Base-by-base conservation (phyloP, 495 filamentous ascomycete species). In the Penicillium samsonianum region DNA sequence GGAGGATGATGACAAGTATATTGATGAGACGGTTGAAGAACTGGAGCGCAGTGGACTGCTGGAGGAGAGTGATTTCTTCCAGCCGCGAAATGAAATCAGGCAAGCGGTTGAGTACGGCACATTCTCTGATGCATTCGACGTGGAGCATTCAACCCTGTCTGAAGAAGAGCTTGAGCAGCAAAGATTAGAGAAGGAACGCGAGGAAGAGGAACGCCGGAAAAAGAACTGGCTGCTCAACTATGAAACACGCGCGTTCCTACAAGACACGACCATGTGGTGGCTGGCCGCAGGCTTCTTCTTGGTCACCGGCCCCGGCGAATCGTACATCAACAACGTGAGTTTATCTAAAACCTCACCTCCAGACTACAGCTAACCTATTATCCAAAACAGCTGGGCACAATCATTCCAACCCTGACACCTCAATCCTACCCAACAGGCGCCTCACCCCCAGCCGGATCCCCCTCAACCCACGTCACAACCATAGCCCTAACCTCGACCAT, bases 191-290 rank as follows among this genome's bases (percentile, higher is more conserved):
- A 77, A 78, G 53, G 69, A 75, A 25, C 72, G 79, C 3, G 82
- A 86, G 37, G 82, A 85, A 35, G 87, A 90, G 53, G 88, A 88
- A 53, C 78, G 80, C 38, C 67, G 83, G 45, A 92, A 90, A 75
- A 96, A 96, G 78, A 82, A 84, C 26, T 91, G 86, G 84, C 78
- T 96, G 20, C 79, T 97, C 47, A 96, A 97, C 60, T 86, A 87
- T 33, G 93, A 94, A 61, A 97, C 93, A 2, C 78, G 84, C 4
- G 75, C 83, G 6, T 98, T 96, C 70, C 80, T 98, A 28, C 77
- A 79, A 38, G 94, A 98, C 60, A 85, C 82, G 55, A 95, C 91
- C 11, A 96, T 98, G 93, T 98, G 94, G 94, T 89, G 82, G 75
- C 84, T 98, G 55, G 90, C 92, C 0, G 70, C 86, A 2, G 94